Percentiles rank a stretch among this genome's conserved stretches.
These are phyloP conservation scores for Leccinum ponderosum DNA, from an alignment of 1,284 basidiomycete genomes.

Conservation along the genomic window DNA sequence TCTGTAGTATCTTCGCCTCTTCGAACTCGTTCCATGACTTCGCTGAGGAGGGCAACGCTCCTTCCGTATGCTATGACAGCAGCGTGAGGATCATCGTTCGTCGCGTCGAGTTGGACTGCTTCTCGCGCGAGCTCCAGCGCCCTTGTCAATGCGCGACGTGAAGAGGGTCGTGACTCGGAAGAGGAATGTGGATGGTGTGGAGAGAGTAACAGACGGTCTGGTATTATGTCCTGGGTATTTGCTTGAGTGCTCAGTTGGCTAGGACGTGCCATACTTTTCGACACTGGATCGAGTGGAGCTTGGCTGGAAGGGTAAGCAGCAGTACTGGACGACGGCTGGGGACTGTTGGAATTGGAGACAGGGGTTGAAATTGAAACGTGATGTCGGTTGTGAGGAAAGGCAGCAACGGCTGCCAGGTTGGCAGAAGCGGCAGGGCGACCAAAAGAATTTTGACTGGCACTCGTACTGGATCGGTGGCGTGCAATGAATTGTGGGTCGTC, in stretches of 20 bases:
- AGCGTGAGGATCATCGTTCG: slow-evolving; percentile 78
- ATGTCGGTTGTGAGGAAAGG: slow-evolving; percentile 56
- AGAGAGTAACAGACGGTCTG: slow-evolving; percentile 46
- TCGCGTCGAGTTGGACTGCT: slow-evolving; percentile 78
- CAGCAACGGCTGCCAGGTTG: slow-evolving; percentile 56
- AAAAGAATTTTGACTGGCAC: slow-evolving; percentile 40
- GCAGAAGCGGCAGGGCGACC: slow-evolving; percentile 53
- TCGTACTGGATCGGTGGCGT: slow-evolving; percentile 30
- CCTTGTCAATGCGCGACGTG: slow-evolving; percentile 72
- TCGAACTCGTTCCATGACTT: slow-evolving; percentile 85
- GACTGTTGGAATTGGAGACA: slow-evolving; percentile 25
- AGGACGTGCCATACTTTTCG: slow-evolving; percentile 47
- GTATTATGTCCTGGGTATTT: slow-evolving; percentile 39
- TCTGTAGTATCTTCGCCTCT: slow-evolving; percentile 78
- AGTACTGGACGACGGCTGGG: slow-evolving; percentile 28
- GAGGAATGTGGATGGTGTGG: slow-evolving; percentile 39
- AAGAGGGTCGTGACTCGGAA: slow-evolving; percentile 57
- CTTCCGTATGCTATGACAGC: slow-evolving; percentile 80
- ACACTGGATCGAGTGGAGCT: slow-evolving; percentile 54
- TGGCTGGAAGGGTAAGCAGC: slow-evolving; percentile 35
- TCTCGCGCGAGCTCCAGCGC: slow-evolving; percentile 82
- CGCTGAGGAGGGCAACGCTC: slow-evolving; percentile 78
- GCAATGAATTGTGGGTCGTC: slow-evolving; percentile 22
- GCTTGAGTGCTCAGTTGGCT: slow-evolving; percentile 38
- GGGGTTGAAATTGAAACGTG: slow-evolving; percentile 42